Evolutionary conservation across 176 grass and related monocot genomes (phyloP).

Genomic region (Elaeis guineensis): DNA sequence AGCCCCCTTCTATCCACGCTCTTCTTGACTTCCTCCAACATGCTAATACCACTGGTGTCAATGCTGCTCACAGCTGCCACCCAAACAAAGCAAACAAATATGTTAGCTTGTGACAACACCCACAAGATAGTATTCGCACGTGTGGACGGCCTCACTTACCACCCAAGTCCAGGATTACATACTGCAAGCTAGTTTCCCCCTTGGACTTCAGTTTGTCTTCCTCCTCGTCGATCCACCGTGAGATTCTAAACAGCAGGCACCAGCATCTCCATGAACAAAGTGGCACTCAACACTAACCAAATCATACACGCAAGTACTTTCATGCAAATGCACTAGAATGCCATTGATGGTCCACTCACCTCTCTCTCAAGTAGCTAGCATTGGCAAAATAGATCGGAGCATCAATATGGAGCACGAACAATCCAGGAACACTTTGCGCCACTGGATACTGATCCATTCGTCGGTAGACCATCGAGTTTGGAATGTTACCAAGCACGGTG

Average conservation of each 20-base stretch:
- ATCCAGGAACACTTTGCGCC: background rate
- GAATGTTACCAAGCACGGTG: too few species aligned
- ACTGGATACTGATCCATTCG: constrained; percentile 3
- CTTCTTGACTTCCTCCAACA: constrained; percentile 59
- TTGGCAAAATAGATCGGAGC: constrained; percentile 4
- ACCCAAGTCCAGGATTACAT: constrained; percentile 78
- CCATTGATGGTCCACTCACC: background rate
- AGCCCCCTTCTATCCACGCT: constrained; percentile 28
- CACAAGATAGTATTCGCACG: too few species aligned
- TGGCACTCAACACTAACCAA: too few species aligned
- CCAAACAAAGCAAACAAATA: too few species aligned
- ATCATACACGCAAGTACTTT: too few species aligned
- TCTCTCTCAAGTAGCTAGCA: constrained; percentile 13
- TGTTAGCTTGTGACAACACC: too few species aligned
- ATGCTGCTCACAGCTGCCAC: constrained; percentile 60
- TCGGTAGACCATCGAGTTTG: background rate
- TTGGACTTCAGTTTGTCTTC: constrained; percentile 49
- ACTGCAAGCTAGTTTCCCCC: constrained; percentile 44
- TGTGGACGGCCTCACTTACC: constrained; percentile 21
- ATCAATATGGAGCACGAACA: constrained; percentile 3
- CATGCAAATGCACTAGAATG: too few species aligned
- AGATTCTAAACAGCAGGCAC: constrained; percentile 35
- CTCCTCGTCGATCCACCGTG: constrained; percentile 81
- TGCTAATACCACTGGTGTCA: constrained; percentile 55
- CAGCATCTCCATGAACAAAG: too few species aligned